These are phyloP conservation scores for Xylariaceae sp. DNA, from an alignment of 2,329 filamentous ascomycete species.

Conservation along the genomic window DNA sequence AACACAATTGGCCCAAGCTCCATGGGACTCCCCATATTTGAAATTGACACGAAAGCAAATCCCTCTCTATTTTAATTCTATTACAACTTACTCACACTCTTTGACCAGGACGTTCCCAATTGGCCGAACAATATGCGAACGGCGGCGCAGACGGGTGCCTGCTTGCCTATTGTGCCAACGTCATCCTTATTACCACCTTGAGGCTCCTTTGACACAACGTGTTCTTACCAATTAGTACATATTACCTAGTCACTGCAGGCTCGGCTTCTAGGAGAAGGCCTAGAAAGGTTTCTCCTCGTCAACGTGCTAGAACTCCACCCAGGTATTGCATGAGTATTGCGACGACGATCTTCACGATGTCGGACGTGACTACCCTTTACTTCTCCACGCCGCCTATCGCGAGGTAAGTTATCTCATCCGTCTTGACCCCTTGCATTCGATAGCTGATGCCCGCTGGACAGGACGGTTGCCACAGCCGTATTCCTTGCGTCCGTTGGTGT, in stretches of 20 bases:
- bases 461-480: conserved; percentile 70
- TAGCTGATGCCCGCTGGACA: conserved; percentile 44
- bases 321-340: background rate
- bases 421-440: background rate
- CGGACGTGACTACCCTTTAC: conserved; percentile 48
- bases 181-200: conserved; percentile 31
- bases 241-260: conserved; percentile 2
- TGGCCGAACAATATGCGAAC: conserved; percentile 39
- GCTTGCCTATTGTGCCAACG: conserved; percentile 32
- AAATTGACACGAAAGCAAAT: conserved; percentile 33
- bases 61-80: conserved; percentile 23
- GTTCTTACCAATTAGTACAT: conserved; percentile 17
- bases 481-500: conserved; percentile 67
- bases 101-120: conserved; percentile 26
- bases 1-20: conserved; percentile 20
- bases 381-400: conserved; percentile 50
- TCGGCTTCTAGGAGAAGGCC: conserved; percentile 4
- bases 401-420: conserved; percentile 42
- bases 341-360: conserved; percentile 38
- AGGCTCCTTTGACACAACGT: conserved; percentile 29
- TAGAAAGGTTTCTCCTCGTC: background rate
- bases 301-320: background rate
- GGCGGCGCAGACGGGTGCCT: conserved; percentile 34
- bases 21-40: background rate
- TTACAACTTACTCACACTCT: conserved; percentile 8